Conservation (phyloP, 2,329 filamentous ascomycete species). For the Penicillium sp. region DNA sequence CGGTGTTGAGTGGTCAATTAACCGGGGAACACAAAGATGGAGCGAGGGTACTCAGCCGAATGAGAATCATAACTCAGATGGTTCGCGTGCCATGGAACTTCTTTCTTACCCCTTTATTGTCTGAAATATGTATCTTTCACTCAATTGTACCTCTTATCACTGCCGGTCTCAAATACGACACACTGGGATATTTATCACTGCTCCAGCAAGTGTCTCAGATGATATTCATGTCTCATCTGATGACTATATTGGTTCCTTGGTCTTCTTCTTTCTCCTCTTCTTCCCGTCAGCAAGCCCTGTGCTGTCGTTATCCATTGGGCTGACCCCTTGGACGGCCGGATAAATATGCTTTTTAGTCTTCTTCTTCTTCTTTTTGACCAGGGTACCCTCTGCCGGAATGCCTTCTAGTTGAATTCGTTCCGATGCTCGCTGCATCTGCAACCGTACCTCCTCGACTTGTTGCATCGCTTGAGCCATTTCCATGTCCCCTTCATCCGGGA, state of each 20-base stretch:
- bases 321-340: neutral
- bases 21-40: neutral
- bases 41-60: neutral
- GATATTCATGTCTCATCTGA: neutral
- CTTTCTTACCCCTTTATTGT: neutral
- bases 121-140: constrained; percentile 6
- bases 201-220: neutral
- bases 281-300: neutral
- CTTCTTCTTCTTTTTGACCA: constrained; percentile 58
- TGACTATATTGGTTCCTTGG: neutral
- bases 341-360: constrained; percentile 22
- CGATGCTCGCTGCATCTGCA: constrained; percentile 68
- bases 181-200: neutral
- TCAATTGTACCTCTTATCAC: constrained; percentile 7
- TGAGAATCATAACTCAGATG: neutral
- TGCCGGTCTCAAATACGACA: constrained; percentile 2
- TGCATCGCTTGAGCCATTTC: constrained; percentile 87
- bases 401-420: constrained; percentile 50
- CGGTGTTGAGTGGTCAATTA: neutral
- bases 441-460: constrained; percentile 77
- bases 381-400: constrained; percentile 44
- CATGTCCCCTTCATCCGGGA: constrained; percentile 67
- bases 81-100: neutral
- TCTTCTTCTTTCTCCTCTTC: constrained; percentile 8
- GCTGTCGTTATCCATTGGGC: neutral